phyloP scores from a whole-genome alignment of 805 yeast species.

The Blastobotrys chiropterorum region DNA sequence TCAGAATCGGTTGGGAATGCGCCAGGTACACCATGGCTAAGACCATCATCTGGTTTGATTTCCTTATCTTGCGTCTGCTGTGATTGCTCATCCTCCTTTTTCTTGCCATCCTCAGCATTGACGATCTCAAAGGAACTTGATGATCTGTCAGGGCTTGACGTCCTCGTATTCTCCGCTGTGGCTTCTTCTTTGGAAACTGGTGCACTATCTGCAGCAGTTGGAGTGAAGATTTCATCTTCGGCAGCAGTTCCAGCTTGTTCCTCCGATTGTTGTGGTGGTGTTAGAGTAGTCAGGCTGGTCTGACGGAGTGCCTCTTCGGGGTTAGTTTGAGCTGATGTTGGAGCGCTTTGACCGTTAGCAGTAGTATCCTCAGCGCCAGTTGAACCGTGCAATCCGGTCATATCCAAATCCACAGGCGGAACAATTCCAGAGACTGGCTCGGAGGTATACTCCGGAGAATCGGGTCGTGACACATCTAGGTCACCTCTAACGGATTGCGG shows the following conservation, averaged over 20 bases:
- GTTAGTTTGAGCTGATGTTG: background rate
- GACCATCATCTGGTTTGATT: background rate
- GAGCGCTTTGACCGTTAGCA: background rate
- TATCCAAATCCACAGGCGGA: slow-evolving; percentile 19
- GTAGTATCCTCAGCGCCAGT: slow-evolving; percentile 4
- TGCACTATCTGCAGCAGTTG: background rate
- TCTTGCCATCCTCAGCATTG: slow-evolving; percentile 24
- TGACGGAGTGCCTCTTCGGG: slow-evolving; percentile 4
- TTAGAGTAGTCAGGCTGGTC: background rate
- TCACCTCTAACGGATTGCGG: slow-evolving; percentile 87
- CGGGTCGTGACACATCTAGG: slow-evolving; percentile 39
- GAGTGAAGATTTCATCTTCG: background rate
- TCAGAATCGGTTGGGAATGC: slow-evolving; percentile 11
- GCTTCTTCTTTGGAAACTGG: background rate
- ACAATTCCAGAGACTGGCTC: slow-evolving; percentile 29
- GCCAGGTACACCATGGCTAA: slow-evolving; percentile 9
- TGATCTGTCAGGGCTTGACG: slow-evolving; percentile 4
- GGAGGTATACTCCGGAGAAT: slow-evolving; percentile 34
- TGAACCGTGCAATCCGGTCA: background rate
- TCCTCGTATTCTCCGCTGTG: background rate
- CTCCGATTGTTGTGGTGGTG: slow-evolving; percentile 6
- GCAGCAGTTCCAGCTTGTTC: background rate
- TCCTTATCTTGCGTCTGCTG: background rate
- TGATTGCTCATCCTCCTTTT: background rate
- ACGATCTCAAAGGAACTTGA: slow-evolving; percentile 31